Conservation (phyloP, 1,284 basidiomycete genomes). For the Heliocybe sulcata region DNA sequence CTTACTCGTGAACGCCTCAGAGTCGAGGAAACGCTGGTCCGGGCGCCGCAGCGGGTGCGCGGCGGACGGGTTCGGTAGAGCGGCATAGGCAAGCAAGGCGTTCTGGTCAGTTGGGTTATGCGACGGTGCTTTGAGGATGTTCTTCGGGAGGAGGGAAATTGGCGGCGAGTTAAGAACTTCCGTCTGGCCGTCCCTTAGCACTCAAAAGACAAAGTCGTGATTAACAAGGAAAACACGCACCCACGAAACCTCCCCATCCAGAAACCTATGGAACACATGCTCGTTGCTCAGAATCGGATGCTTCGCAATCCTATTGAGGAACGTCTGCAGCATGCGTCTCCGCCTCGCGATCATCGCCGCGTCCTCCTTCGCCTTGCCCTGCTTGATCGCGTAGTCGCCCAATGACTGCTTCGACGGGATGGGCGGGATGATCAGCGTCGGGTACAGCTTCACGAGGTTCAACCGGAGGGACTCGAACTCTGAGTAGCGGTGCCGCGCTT, state of each 20-base stretch:
- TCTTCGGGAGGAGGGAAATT: slow-evolving; percentile 86
- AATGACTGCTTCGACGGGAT: slow-evolving; percentile 97
- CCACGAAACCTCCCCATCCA: slow-evolving; percentile 96
- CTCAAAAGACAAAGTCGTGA: too few relatives aligned
- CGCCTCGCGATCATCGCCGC: slow-evolving; percentile 86
- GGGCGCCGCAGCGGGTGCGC: slow-evolving; percentile 82
- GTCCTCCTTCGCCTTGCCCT: slow-evolving; percentile 96
- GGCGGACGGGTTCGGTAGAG: slow-evolving; percentile 84
- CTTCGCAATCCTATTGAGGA: slow-evolving; percentile 82
- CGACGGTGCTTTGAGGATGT: slow-evolving; percentile 91
- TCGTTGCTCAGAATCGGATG: slow-evolving; percentile 95
- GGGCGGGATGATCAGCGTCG: slow-evolving; percentile 94
- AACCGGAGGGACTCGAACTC: slow-evolving; percentile 93
- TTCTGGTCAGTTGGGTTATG: slow-evolving; percentile 86
- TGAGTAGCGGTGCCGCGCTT: slow-evolving; percentile 89
- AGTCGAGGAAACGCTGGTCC: slow-evolving; percentile 93
- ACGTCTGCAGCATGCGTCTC: slow-evolving; percentile 93
- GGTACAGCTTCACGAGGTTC: slow-evolving; percentile 84
- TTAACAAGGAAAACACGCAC: too few relatives aligned
- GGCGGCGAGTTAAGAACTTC: slow-evolving; percentile 93
- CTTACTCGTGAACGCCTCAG: slow-evolving; percentile 94
- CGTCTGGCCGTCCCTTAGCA: slow-evolving; percentile 36
- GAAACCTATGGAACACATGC: slow-evolving; percentile 91
- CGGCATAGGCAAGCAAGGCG: slow-evolving; percentile 70
- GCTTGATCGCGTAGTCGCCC: slow-evolving; percentile 96